phyloP scores from a whole-genome alignment of 2,329 filamentous ascomycete species.

The Geosmithia flava region DNA sequence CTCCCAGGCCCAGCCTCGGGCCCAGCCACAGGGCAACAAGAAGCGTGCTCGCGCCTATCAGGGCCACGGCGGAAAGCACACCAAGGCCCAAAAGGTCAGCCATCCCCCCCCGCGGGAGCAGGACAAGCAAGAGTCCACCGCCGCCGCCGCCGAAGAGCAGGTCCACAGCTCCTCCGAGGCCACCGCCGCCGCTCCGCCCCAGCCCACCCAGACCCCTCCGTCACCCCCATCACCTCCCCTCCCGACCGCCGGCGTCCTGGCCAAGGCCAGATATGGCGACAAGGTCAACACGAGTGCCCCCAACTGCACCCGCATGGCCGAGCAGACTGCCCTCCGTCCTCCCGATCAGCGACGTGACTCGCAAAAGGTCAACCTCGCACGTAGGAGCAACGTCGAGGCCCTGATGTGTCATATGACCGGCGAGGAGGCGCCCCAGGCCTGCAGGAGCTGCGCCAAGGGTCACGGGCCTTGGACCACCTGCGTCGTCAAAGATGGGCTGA shows the following conservation, averaged over 20 bases:
- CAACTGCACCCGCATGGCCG: conserved; percentile 17
- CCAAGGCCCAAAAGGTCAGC: no score
- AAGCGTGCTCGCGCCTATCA: no score
- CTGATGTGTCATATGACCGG: conserved; percentile 45
- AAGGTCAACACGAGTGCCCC: background rate
- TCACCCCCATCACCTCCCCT: no score
- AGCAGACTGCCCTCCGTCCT: conserved; percentile 33
- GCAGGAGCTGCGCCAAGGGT: conserved; percentile 48
- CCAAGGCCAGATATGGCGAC: background rate
- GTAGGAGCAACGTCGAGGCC: conserved; percentile 48
- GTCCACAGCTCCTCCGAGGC: no score
- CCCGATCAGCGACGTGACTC: conserved; percentile 35
- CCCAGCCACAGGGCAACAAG: no score
- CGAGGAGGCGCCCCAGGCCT: conserved; percentile 30
- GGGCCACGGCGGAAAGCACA: no score
- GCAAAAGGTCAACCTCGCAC: conserved; percentile 40
- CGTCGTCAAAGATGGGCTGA: conserved; percentile 45
- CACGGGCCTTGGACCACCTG: conserved; percentile 47
- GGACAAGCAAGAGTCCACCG: no score
- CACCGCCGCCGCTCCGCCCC: no score
- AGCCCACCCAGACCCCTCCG: no score
- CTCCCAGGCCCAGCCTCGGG: no score
- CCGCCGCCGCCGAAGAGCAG: no score
- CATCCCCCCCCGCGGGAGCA: no score
- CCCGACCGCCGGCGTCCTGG: background rate